phyloP scores from a whole-genome alignment of 1,284 basidiomycete genomes.

The Takashimella koratensis region DNA sequence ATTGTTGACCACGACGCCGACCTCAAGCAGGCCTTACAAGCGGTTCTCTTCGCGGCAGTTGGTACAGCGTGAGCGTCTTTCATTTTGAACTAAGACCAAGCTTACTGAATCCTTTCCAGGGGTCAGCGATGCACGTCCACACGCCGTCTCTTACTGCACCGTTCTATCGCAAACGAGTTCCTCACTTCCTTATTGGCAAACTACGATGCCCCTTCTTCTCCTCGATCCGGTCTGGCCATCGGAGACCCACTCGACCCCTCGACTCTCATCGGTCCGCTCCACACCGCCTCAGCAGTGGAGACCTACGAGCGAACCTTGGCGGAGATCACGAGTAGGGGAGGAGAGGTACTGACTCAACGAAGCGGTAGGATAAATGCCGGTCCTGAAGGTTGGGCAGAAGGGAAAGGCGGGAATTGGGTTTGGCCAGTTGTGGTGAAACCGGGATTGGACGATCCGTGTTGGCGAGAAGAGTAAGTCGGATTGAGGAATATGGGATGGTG shows the following conservation, averaged over 20 bases:
- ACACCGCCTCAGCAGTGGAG: conserved; percentile 64
- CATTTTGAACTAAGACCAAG: background rate
- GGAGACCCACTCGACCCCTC: conserved; percentile 73
- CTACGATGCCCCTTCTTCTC: conserved; percentile 57
- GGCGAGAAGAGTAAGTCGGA: conserved; percentile 33
- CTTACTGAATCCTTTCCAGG: conserved; percentile 9
- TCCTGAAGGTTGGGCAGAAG: conserved; percentile 46
- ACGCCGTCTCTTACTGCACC: conserved; percentile 82
- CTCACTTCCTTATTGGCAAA: conserved; percentile 62
- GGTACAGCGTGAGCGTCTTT: conserved; percentile 63
- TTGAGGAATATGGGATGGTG: too few species aligned
- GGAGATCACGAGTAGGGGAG: conserved; percentile 62
- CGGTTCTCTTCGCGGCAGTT: conserved; percentile 83
- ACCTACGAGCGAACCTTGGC: conserved; percentile 64
- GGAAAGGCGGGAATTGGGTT: conserved; percentile 75
- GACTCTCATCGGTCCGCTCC: conserved; percentile 84
- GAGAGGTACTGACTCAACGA: conserved; percentile 58
- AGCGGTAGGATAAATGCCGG: conserved; percentile 29
- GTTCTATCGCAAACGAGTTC: conserved; percentile 69
- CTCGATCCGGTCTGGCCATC: conserved; percentile 56
- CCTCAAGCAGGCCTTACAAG: conserved; percentile 76
- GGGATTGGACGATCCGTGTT: conserved; percentile 40
- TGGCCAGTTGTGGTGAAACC: conserved; percentile 71
- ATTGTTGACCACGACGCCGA: conserved; percentile 92
- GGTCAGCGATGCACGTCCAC: conserved; percentile 95